phyloP scores from a whole-genome alignment of 2,329 filamentous ascomycete species.

The Cryphonectria japonica region DNA sequence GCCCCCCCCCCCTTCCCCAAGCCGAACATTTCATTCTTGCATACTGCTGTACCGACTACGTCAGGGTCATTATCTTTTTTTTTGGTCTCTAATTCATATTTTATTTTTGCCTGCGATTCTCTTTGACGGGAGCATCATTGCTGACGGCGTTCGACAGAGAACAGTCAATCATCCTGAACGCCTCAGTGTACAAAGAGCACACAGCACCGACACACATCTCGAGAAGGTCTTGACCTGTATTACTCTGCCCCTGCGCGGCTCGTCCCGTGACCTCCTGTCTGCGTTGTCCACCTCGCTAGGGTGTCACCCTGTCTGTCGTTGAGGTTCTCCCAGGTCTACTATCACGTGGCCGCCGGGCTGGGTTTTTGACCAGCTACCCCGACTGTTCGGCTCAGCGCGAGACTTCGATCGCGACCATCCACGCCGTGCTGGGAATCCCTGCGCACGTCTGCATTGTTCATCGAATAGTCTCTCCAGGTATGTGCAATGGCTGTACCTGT shows the following conservation, averaged over 20 bases:
- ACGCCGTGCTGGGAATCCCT: constrained; percentile 29
- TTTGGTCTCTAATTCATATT: neutral
- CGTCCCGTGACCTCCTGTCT: constrained; percentile 13
- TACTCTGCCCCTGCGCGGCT: constrained; percentile 9
- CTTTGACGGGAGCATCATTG: neutral
- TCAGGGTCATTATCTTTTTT: neutral
- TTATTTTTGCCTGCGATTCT: neutral
- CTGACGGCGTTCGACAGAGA: constrained; percentile 1
- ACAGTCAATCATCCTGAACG: neutral
- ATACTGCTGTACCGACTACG: neutral
- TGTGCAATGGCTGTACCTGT: neutral
- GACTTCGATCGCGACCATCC: constrained; percentile 18
- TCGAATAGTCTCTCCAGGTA: constrained; percentile 6
- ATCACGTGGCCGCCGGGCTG: constrained; percentile 29
- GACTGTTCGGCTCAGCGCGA: constrained; percentile 24
- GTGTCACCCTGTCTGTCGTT: constrained; percentile 26
- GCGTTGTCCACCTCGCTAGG: constrained; percentile 18
- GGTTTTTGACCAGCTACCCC: constrained; percentile 22
- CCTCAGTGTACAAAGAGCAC: neutral
- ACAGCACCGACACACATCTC: neutral
- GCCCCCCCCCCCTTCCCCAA: neutral
- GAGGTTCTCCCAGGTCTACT: constrained; percentile 26
- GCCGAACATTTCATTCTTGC: neutral
- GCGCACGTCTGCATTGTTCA: constrained; percentile 20
- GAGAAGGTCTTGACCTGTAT: too few relatives aligned